A percentile compares a stretch with the other conserved stretches of the same genome.
phyloP scores from a whole-genome alignment of 1,284 basidiomycete genomes.

The Tremellales sp. region DNA sequence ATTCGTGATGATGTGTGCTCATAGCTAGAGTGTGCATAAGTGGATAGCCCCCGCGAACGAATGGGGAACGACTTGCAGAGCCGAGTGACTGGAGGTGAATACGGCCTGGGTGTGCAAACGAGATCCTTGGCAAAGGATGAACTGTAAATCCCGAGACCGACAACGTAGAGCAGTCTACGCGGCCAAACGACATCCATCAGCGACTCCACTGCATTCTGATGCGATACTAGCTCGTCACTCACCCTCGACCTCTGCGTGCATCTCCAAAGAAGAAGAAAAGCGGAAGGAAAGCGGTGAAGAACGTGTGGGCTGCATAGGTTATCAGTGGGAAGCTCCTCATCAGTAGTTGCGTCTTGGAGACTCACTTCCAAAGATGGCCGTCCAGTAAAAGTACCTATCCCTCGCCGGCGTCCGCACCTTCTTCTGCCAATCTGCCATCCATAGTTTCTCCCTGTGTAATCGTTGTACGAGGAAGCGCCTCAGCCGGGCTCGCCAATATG shows the following conservation, averaged over 20 bases:
- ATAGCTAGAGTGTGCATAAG: slow-evolving; percentile 57
- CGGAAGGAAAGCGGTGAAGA: slow-evolving; percentile 88
- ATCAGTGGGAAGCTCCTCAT: not conserved
- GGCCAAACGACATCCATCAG: not conserved
- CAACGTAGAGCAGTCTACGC: slow-evolving; percentile 63
- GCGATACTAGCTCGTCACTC: slow-evolving; percentile 45
- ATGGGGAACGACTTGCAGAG: slow-evolving; percentile 49
- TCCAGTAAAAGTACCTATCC: slow-evolving; percentile 87
- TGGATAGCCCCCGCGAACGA: not conserved
- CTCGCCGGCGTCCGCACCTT: slow-evolving; percentile 61
- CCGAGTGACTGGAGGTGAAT: slow-evolving; percentile 81
- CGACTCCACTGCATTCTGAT: not conserved
- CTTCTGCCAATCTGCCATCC: slow-evolving; percentile 70
- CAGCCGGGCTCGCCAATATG: slow-evolving; percentile 64
- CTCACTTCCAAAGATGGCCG: slow-evolving; percentile 71
- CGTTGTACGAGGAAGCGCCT: slow-evolving; percentile 59
- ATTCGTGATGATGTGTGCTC: slow-evolving; percentile 65
- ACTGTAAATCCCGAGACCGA: slow-evolving; percentile 76
- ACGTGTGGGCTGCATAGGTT: slow-evolving; percentile 64
- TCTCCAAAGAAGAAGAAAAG: slow-evolving; percentile 84
- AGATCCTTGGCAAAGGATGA: slow-evolving; percentile 85
- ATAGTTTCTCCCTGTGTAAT: slow-evolving; percentile 62
- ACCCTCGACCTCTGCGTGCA: slow-evolving; percentile 68
- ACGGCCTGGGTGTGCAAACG: slow-evolving; percentile 85
- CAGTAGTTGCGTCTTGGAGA: slow-evolving; percentile 5